These are phyloP conservation scores for Cyberlindnera veronae DNA, from an alignment of 805 yeast species.

Conservation along the genomic window DNA sequence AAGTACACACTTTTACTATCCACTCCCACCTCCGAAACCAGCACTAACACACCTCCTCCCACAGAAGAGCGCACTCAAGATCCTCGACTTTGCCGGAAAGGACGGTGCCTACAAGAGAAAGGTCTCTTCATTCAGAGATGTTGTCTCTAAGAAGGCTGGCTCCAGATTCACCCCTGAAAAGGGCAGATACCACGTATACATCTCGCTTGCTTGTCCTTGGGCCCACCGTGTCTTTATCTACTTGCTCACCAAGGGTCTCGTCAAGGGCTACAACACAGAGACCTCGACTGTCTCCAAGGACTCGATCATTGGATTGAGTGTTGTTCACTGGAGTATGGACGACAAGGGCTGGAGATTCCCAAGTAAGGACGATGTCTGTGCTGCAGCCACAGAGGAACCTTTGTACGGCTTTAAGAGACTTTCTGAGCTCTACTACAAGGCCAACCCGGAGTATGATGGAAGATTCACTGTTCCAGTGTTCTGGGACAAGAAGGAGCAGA, in stretches of 20 bases:
- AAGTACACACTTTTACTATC: background rate
- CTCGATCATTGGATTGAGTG: constrained; percentile 59
- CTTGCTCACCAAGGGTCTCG: constrained; percentile 69
- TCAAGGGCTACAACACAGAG: constrained; percentile 36
- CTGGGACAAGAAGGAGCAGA: constrained; percentile 80
- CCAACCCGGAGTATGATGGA: constrained; percentile 72
- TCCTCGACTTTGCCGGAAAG: constrained; percentile 46
- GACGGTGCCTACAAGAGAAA: constrained; percentile 57
- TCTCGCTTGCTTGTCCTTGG: constrained; percentile 91
- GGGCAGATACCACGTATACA: constrained; percentile 82
- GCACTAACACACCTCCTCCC: background rate
- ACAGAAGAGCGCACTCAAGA: constrained; percentile 30
- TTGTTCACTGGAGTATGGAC: constrained; percentile 91
- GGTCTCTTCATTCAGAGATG: constrained; percentile 58
- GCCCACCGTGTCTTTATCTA: constrained; percentile 83
- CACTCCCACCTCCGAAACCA: background rate
- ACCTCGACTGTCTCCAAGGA: constrained; percentile 30
- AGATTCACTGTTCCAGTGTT: constrained; percentile 90
- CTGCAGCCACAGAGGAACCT: constrained; percentile 51
- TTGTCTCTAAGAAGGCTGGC: constrained; percentile 53
- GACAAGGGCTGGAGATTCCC: constrained; percentile 86
- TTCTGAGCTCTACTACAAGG: constrained; percentile 70
- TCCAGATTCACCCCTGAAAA: constrained; percentile 70
- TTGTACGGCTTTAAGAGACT: constrained; percentile 57
- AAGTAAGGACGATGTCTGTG: constrained; percentile 38